Base-by-base conservation (phyloP, 2,329 filamentous ascomycete species). In the Penicillium frequentans region DNA sequence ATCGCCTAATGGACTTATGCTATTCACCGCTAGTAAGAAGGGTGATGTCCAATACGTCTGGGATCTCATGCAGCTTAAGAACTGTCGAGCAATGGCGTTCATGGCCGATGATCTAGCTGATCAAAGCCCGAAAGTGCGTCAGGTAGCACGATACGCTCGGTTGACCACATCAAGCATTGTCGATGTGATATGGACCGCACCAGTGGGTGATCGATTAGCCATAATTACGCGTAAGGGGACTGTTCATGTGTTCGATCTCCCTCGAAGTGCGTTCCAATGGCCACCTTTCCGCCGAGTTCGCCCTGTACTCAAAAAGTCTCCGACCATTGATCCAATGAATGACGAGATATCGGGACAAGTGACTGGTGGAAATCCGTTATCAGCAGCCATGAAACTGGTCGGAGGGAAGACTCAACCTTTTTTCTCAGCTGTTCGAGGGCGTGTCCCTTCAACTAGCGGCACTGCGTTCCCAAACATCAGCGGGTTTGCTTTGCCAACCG, bases 201-300 rank as follows among this genome's bases (percentile, higher is more conserved):
- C 90, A 3, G 87, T 88, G 55, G 91, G 90, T 23, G 90, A 96
- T 70, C 88, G 90, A 57, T 78, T 96, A 39, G 93, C 93, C 1
- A 87, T 99, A 77, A 86, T 97, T 26, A 98, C 95, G 0, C 91
- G 96, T 68, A 90, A 93, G 65, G 92, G 93, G n/a, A 99, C 95
- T 9, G 87, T 97, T 11, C 95, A 99, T 75, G 84, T 98, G 44
- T 88, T 96, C 62, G 90, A 96, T 64, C 85, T 98, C 74, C 91
- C 92, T 9, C 82, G 86, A 46, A 90, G 86, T 61, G 90, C 91
- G 5, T 93, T 93, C 66, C 86, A 90, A 63, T 96, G 93, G 93
- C 93, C 93, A 42, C 90, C 92, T 24, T 87, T 77, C 59, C 76
- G 78, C 23, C 75, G 76, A 48, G 68, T 86, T 43, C 78, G 79